These are phyloP conservation scores for Zygosaccharomyces gambellarensis DNA, from an alignment of 805 yeast species.

Conservation along the genomic window DNA sequence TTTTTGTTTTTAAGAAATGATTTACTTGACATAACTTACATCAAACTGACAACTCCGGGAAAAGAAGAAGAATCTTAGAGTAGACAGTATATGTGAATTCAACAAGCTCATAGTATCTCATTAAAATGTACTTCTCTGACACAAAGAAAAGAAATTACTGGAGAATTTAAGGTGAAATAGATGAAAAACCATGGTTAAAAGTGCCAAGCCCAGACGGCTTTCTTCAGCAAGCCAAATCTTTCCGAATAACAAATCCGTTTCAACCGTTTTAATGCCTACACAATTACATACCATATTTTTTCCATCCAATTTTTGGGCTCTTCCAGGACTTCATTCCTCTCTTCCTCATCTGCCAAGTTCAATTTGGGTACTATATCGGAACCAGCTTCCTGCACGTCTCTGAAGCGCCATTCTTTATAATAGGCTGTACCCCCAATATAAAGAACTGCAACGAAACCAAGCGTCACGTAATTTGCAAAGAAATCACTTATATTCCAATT, in stretches of 20 bases:
- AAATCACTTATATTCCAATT: constrained; percentile 1
- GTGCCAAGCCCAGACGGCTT: no score
- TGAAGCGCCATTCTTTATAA: background rate
- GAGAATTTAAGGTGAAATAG: no score
- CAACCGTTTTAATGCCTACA: constrained; percentile 36
- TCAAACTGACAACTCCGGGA: no score
- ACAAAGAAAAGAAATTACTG: no score
- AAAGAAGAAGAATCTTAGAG: no score
- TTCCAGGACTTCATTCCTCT: background rate
- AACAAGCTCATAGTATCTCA: no score
- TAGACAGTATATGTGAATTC: no score
- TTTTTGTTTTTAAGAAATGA: no score
- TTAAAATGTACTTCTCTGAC: no score
- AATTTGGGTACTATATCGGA: background rate
- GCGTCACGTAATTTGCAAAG: background rate
- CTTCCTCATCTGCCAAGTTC: background rate
- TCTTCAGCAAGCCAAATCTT: background rate
- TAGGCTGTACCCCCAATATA: background rate
- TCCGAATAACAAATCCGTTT: background rate
- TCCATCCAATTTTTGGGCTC: background rate
- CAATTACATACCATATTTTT: background rate
- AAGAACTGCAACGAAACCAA: background rate
- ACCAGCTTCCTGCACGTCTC: background rate
- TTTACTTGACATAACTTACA: no score
- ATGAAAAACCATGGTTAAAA: no score